Base-by-base conservation (phyloP, 2,329 filamentous ascomycete genomes). In the Rhytidhysteron rufulum region DNA sequence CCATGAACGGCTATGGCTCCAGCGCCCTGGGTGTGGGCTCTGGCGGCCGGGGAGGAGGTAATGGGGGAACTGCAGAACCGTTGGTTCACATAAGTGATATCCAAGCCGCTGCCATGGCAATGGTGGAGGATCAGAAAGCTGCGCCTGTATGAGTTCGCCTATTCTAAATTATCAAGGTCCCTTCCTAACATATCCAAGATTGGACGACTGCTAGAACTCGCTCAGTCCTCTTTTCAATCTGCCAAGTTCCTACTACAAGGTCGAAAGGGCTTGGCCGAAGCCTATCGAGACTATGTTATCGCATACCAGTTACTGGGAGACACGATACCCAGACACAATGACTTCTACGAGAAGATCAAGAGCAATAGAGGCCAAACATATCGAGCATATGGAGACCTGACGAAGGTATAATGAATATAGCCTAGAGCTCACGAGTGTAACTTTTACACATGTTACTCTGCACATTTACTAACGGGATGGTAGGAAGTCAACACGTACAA, bases 211-310 rank as follows among this genome's bases (percentile, higher is more conserved):
- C 52, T 75, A 17, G 58, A 63, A 5, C 46, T 52, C 7, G 73
- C 72, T 29, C 63, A 67, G 24, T 50, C 51, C 9, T 65, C 67
- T 39, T 62, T 73, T 43, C 60, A 54, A 29, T 61, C 62, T 33
- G 83, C 86, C 27, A 77, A 81, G 38, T 71, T 75, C 41, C 53
- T 82, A 43, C 49, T 62, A 20, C 41, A 43, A 34, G 51, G 41
- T 24, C 59, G 62, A 27, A 78, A 19, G 74, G 81, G 25, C 79
- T 82, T 4, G 88, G 93, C 11, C 57, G 65, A 81, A 27, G 90
- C 90, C 3, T 84, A 95, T 40, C 79, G 85, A 49, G 86, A 95
- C 45, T 97, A 91, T 58, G 77, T 97, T 42, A 80, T 84, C 47
- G 87, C 90, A 9, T 89, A 79, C 44, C 82, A 89, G 42, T 85